These are phyloP conservation scores for Plasmodium chabaudi DNA, from an alignment of 169 alveolate genomes.

Conservation along the genomic window DNA sequence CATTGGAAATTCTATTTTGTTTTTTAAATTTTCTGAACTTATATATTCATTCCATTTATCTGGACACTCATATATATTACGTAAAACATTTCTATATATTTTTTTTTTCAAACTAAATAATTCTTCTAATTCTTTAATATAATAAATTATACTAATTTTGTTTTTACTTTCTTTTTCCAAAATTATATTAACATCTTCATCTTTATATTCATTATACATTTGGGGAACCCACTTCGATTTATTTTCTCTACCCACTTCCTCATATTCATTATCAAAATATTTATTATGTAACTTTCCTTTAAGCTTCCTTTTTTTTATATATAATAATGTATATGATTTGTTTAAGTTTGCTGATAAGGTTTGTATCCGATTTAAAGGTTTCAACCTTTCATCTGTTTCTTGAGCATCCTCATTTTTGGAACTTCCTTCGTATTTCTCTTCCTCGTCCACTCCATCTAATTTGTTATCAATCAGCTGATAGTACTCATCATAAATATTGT, in stretches of 20 bases:
- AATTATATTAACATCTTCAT: conserved; percentile 2
- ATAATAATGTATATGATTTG: conserved; percentile 12
- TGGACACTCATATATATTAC: conserved; percentile 12
- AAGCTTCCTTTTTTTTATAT: conserved; percentile 17
- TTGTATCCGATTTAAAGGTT: neutral
- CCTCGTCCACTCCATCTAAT: neutral
- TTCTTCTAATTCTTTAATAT: conserved; percentile 16
- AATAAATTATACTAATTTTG: neutral
- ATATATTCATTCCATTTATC: conserved; percentile 20
- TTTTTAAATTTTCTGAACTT: neutral
- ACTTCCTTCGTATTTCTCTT: neutral
- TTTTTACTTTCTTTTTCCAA: neutral
- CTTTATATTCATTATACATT: neutral
- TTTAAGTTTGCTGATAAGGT: neutral
- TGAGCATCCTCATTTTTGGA: neutral
- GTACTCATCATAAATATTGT: conserved; percentile 1
- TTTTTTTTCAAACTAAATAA: conserved; percentile 1
- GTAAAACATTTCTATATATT: conserved; percentile 11
- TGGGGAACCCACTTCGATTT: neutral
- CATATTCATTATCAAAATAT: neutral
- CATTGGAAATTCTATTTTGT: conserved; percentile 11
- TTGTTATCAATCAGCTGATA: neutral
- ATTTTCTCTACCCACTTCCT: neutral
- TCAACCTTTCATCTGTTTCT: neutral
- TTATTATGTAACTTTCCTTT: neutral